A percentile compares a stretch with the other conserved stretches of the same genome.
Conservation (phyloP, 164 flowering plant genomes). For the Nymphaea thermarum region DNA sequence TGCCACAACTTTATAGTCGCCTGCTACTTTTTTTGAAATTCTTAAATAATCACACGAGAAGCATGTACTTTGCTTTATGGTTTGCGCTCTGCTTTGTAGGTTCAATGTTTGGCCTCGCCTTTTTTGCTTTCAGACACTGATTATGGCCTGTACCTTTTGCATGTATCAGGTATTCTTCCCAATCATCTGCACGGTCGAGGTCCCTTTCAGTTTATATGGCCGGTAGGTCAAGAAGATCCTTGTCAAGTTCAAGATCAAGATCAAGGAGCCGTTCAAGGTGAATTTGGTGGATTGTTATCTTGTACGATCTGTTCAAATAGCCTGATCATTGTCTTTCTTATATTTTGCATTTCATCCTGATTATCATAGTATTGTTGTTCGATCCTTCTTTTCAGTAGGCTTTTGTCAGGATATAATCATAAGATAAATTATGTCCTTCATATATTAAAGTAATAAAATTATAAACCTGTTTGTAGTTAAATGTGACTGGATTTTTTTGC, state of each 20-base stretch:
- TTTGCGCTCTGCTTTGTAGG: no score
- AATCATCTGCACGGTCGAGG: no score
- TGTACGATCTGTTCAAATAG: neutral
- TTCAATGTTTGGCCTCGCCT: no score
- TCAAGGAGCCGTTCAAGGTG: conserved; percentile 46
- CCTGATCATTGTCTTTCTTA: neutral
- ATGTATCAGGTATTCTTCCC: no score
- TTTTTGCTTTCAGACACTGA: no score
- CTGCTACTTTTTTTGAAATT: no score
- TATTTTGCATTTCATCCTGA: neutral
- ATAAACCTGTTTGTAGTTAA: neutral
- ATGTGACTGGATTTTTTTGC: conserved; percentile 1
- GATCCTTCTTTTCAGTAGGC: neutral
- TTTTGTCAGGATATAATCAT: neutral
- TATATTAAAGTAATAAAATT: neutral
- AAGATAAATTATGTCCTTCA: neutral
- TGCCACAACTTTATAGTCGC: no score
- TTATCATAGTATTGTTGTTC: neutral
- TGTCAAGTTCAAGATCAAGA: conserved; percentile 31
- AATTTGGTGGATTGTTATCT: neutral
- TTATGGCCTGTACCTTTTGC: no score
- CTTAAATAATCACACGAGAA: no score
- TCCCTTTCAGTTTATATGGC: conserved; percentile 18
- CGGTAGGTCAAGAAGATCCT: conserved; percentile 23
- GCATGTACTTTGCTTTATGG: no score